phyloP scores from a whole-genome alignment of 169 alveolate species.

The Plasmodium sp. region DNA sequence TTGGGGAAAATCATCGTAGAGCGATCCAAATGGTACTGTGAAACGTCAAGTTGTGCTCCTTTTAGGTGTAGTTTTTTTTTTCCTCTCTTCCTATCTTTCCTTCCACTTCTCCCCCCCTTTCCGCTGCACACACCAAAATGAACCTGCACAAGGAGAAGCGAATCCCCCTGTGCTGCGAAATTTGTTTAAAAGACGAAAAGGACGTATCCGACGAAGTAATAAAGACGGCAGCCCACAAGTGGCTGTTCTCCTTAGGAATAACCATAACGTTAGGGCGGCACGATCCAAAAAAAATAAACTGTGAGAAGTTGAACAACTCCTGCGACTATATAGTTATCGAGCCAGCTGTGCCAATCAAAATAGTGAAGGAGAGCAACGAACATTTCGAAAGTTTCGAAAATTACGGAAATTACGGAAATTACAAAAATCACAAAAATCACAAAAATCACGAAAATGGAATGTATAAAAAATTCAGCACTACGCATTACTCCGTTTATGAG shows the following conservation, averaged over 20 bases:
- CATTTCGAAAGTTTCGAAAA: no score
- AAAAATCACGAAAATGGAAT: background rate
- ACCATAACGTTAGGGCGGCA: slow-evolving; percentile 74
- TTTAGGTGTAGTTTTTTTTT: background rate
- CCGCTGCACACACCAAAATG: background rate
- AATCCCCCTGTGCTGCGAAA: slow-evolving; percentile 72
- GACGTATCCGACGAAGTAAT: slow-evolving; percentile 55
- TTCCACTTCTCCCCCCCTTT: background rate
- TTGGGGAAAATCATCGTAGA: background rate
- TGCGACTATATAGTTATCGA: slow-evolving; percentile 74
- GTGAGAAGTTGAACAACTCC: slow-evolving; percentile 55
- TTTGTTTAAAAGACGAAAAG: slow-evolving; percentile 54
- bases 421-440: no score
- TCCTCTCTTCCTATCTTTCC: background rate
- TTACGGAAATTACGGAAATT: background rate
- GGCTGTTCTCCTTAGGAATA: slow-evolving; percentile 70
- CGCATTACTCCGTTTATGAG: slow-evolving; percentile 69
- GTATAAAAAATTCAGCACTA: slow-evolving; percentile 14
- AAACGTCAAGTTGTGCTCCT: background rate
- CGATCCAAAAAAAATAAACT: slow-evolving; percentile 55
- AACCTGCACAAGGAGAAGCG: slow-evolving; percentile 24
- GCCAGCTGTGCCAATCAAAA: slow-evolving; percentile 72
- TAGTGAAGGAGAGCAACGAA: slow-evolving; percentile 41
- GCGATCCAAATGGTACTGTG: background rate
- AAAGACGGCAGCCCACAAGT: slow-evolving; percentile 66